Base-by-base conservation (phyloP, 2,329 filamentous ascomycete genomes). In the Fusarium nanum region DNA sequence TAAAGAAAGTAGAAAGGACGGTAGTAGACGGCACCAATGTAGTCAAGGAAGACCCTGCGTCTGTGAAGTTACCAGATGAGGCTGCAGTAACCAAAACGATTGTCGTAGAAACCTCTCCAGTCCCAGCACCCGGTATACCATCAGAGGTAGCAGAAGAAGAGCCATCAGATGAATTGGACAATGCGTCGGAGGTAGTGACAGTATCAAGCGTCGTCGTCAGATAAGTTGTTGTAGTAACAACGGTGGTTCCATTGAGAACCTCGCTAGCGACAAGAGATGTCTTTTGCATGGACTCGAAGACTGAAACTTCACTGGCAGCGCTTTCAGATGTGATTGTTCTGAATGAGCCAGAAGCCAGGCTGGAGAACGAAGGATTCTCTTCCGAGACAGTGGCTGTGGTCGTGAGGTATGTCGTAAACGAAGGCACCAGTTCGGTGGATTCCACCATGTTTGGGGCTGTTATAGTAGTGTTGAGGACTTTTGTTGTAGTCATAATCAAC, bases 381-480 rank as follows among this genome's bases (percentile, higher is more conserved):
- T 37, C 28, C 23, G 66, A 64, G 41, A 25, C 18, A 18, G 55
- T 41, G 27, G 32, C 18, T 20, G 37, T 50, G 13, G 41, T 46
- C n/a, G 50, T 16, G 11, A 37, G 25, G 37, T 67, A 45, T 27
- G 32, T 23, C 10, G 41, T 52, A 11, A 56, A 52, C 7, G 37
- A 23, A 3, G 20, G 41, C 16, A 32, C 28, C 12, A 32, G 18
- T 8, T 14, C 30, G 9, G 53, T 53, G 25, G 41, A 30, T 11
- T 32, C 34, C n/a, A 13, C 13, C 6, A 20, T 8, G 7, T 28
- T 40, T 10, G 65, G 53, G n/a, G 62, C 27, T 28, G 65, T 70
- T 25, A 67, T 49, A 18, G 68, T 72, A 22, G 62, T 28, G 52
- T 57, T 72, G 13, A 72, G 20, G 12, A 59, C n/a, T 32, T 56